phyloP scores from a whole-genome alignment of 2,329 filamentous ascomycete species.

The Scedosporium boydii region DNA sequence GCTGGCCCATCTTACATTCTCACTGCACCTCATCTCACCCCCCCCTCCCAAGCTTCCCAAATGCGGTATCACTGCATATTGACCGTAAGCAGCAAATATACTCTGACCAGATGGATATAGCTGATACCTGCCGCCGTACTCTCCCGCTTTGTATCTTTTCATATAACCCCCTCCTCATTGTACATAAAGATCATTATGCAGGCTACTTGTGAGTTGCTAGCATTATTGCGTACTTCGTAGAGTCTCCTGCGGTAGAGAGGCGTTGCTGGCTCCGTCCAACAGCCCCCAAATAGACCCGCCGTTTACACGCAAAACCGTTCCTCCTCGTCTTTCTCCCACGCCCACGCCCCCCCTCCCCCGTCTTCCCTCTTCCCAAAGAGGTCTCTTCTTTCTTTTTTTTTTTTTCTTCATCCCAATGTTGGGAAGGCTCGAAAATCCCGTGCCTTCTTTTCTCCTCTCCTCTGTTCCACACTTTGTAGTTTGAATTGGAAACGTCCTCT shows the following conservation, averaged over 20 bases:
- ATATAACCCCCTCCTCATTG: not conserved
- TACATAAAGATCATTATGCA: no score
- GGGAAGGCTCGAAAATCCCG: not conserved
- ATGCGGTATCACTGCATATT: conserved; percentile 3
- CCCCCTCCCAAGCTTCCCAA: not conserved
- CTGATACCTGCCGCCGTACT: not conserved
- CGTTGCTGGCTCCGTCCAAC: no score
- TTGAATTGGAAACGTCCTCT: not conserved
- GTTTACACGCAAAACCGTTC: not conserved
- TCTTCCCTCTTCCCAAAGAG: not conserved
- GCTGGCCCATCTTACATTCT: not conserved
- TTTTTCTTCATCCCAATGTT: not conserved
- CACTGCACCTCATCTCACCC: not conserved
- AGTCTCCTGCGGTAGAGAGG: no score
- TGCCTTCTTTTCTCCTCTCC: not conserved
- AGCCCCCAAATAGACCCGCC: not conserved
- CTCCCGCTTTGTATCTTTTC: not conserved
- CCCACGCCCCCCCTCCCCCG: not conserved
- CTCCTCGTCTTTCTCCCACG: not conserved
- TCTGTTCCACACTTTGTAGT: not conserved
- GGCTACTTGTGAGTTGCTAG: no score
- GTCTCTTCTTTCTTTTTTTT: not conserved
- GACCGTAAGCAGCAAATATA: conserved; percentile 1
- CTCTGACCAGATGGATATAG: no score
- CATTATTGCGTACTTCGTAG: no score